Evolutionary conservation across 371 early-diverging fungal genomes (phyloP).

Genomic region (Apophysomyces variabilis): DNA sequence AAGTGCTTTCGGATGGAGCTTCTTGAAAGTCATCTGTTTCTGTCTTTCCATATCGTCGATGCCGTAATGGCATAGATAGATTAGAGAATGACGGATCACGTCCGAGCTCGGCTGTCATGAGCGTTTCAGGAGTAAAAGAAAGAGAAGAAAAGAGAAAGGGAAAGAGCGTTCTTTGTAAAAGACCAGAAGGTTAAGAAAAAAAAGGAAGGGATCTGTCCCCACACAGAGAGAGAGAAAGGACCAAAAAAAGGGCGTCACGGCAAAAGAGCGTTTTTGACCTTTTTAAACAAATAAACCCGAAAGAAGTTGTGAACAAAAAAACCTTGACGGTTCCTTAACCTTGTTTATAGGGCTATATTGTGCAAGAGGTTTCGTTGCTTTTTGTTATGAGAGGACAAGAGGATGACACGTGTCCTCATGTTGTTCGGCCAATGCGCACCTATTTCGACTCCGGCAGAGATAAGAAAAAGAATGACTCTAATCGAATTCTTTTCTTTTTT

Average conservation of each 20-base stretch:
- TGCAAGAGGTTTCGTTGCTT: too few species aligned
- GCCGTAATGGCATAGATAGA: not conserved
- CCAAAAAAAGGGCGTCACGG: not conserved
- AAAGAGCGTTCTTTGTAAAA: not conserved
- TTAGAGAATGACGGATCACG: not conserved
- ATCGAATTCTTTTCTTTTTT: too few species aligned
- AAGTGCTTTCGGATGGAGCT: constrained; percentile 5
- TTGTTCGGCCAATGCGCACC: constrained; percentile 2
- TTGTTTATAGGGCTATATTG: too few species aligned
- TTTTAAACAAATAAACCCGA: not conserved
- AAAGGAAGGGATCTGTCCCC: not conserved
- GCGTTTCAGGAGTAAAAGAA: not conserved
- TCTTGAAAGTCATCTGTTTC: constrained; percentile 1
- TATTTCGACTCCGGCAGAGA: not conserved
- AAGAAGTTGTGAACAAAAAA: not conserved
- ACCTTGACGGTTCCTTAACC: not conserved
- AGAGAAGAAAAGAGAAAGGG: not conserved
- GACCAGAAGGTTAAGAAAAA: not conserved
- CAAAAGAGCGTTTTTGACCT: not conserved
- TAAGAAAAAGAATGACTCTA: too few species aligned
- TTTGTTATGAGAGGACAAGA: not conserved
- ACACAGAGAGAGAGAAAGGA: not conserved
- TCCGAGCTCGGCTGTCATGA: constrained; percentile 4
- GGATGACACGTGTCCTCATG: constrained; percentile 9
- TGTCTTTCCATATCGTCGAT: not conserved